Conservation (phyloP, 148 eudicot genomes). For the Cornus controversa region DNA sequence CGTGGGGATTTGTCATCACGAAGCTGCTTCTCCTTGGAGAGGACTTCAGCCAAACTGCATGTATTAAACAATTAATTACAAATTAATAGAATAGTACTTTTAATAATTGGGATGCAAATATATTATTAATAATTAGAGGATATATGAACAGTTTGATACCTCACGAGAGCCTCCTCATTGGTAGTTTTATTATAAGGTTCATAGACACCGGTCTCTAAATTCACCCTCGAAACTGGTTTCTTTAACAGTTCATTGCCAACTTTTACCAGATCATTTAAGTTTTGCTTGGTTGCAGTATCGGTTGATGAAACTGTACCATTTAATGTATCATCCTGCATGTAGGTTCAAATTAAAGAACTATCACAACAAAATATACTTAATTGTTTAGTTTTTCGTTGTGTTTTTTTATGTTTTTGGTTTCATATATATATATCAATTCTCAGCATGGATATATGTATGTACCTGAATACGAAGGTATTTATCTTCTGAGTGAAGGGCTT, state of each 20-base stretch:
- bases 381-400: no score
- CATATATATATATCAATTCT: no score
- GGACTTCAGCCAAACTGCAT: constrained; percentile 30
- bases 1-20: constrained; percentile 33
- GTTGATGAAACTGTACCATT: constrained; percentile 28
- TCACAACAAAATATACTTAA: background rate
- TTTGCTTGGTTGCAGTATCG: constrained; percentile 39
- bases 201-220: constrained; percentile 21
- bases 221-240: constrained; percentile 36
- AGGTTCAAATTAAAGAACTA: background rate
- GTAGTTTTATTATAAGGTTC: constrained; percentile 28
- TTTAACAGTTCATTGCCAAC: constrained; percentile 35
- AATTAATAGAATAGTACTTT: no score
- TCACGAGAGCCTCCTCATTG: constrained; percentile 36
- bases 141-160: constrained; percentile 9
- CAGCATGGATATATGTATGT: no score
- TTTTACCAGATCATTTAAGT: constrained; percentile 32
- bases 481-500: constrained; percentile 8
- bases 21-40: constrained; percentile 39
- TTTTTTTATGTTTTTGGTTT: no score
- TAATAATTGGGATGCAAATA: background rate
- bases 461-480: constrained; percentile 26
- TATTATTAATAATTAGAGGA: background rate
- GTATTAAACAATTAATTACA: background rate
- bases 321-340: constrained; percentile 41